phyloP scores from a whole-genome alignment of 2,329 filamentous ascomycete species.

The Periconia digitata region DNA sequence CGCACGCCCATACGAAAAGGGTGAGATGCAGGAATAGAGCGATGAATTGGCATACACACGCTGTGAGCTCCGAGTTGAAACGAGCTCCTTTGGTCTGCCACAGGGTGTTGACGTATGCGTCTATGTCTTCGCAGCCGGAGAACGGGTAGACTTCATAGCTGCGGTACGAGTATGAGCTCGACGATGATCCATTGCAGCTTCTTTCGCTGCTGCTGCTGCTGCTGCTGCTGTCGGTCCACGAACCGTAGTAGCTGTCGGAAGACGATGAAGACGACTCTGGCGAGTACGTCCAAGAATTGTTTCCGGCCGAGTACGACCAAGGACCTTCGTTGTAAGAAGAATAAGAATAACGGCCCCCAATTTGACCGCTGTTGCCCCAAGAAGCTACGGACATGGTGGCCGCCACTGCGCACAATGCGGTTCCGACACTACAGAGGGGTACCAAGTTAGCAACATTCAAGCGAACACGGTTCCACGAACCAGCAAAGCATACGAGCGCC shows the following conservation, averaged over 20 bases:
- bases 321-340: conserved; percentile 20
- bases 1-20: conserved; percentile 43
- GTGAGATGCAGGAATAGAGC: conserved; percentile 33
- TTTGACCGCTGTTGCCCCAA: conserved; percentile 23
- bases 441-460: no score
- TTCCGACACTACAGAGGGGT: no score
- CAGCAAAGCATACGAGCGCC: no score
- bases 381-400: conserved; percentile 13
- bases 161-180: conserved; percentile 1
- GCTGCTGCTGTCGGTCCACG: neutral
- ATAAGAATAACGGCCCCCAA: conserved; percentile 9
- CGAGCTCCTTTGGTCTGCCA: conserved; percentile 27
- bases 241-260: conserved; percentile 18
- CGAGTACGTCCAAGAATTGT: conserved; percentile 37
- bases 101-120: conserved; percentile 33
- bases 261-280: conserved; percentile 12
- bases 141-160: conserved; percentile 11
- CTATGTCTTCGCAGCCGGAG: conserved; percentile 27
- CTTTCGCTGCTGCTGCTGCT: neutral
- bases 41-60: conserved; percentile 34
- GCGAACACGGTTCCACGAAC: no score
- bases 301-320: conserved; percentile 22
- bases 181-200: neutral
- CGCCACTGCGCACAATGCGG: conserved; percentile 26
- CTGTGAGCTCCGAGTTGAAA: conserved; percentile 22